Base-by-base conservation (phyloP, 2,329 filamentous ascomycete genomes). In the Didymella lethalis region DNA sequence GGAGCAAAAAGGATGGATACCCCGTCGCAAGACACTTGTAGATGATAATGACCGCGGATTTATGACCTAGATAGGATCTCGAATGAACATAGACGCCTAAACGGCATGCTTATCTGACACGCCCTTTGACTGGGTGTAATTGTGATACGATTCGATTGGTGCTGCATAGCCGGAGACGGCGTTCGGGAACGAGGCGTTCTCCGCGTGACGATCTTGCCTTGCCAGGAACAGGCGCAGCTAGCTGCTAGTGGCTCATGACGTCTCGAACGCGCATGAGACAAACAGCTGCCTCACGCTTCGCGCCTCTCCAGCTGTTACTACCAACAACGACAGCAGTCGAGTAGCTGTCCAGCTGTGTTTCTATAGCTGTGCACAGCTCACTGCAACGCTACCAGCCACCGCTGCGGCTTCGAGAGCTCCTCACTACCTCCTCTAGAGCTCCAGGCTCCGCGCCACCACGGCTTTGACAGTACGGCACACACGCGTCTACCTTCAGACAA, bases 1-100 rank as follows among this genome's bases (percentile, higher is more conserved):
- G 51, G 56, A 64, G 45, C 45, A 61, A 64, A 57, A 61, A 61
- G 57, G 50, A 59, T 59, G 57, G 61, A 66, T 67, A 70, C 63
- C 66, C 57, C 67, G 68, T 71, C 67, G 67, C 57, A 67, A 69
- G 65, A 70, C 66, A 70, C 64, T 36, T 55, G 44, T 61, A 64
- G 54, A 66, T 63, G 50, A 61, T 32, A 50, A 64, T 51, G 44
- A 70, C 61, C 62, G 64, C 53, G 55, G 60, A 54, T 65, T 69
- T 62, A 66, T 53, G 63, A 69, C 52, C 50, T 58, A 66, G 59
- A 57, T 64, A 62, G 55, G 47, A 67, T 58, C 53, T 65, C 61
- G 63, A 61, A 59, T 55, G 47, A 55, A 52, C 18, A 60, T 50
- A 55, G 47, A 52, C 52, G 51, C 57, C 48, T 48, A 2, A 45